Evolutionary conservation across 1,284 basidiomycete species (phyloP), one percentile per base, ranked within the genome.

Genomic region (Cryptococcus sp.): DNA sequence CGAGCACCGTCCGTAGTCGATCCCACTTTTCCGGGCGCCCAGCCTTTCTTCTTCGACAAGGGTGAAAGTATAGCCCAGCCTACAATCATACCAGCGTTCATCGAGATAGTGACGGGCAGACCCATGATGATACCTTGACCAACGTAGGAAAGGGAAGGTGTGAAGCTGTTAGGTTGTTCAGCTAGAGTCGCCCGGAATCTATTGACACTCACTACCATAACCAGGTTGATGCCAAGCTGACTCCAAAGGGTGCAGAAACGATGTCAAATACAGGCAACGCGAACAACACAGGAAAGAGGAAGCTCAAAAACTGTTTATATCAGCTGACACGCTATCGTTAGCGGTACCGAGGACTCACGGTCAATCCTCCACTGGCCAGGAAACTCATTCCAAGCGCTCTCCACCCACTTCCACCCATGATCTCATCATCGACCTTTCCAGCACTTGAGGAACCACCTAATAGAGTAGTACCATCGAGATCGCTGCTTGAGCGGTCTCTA

Each of bases 11-110:
- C 82, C 2, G 86, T 83, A 81, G 91, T 90, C 62, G 90, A 88
- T 0, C 86, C 84, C 1, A 93, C 89, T 2, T 86, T 84, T 0
- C 91, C 93, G 32, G 92, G 90, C 0, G 93, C 92, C 93, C 93
- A 96, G 4, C 90, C 90, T 0, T 79, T 73, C 47, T 83, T 68
- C 67, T 92, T 92, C 1, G 92, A 83, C 10, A 97, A 69, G 0
- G 94, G 94, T 0, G 90, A 91, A 23, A 98, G 80, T 31, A 98
- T 78, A 3, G 84, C 92, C 94, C 95, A 98, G 11, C 94, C 94
- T 1, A 90, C 85, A n/a, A 98, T 64, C 88, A 96, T 96, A 38
- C 94, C 93, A 52, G 91, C 73, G 64, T 88, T 93, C 94, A 98
- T 97, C 69, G 89, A 90, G 33, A 95, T 70, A 0, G 92, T 94